phyloP scores from a whole-genome alignment of 306 rosid genomes.

The Malus asiatica region DNA sequence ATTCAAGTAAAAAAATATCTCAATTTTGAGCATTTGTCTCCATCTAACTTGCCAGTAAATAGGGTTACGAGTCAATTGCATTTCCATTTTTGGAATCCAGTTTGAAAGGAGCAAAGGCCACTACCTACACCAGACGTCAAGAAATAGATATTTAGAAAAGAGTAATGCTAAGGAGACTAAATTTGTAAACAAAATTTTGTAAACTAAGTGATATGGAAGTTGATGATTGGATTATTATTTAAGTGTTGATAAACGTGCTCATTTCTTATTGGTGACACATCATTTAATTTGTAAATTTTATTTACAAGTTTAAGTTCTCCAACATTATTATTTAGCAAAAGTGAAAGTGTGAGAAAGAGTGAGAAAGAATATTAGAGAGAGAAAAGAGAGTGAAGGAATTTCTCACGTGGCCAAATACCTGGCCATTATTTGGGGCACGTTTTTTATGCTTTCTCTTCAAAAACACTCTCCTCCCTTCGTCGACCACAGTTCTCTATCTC shows the following conservation, averaged over 20 bases:
- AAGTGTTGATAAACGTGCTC: too few relatives aligned
- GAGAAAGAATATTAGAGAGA: not conserved
- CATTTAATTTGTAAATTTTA: too few relatives aligned
- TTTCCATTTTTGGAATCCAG: not conserved
- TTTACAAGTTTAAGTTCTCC: too few relatives aligned
- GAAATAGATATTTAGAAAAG: not conserved
- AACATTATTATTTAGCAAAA: too few relatives aligned
- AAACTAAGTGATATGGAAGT: too few relatives aligned
- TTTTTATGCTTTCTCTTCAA: not conserved
- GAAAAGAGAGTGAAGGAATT: not conserved
- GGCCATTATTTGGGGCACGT: not conserved
- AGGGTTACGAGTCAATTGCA: not conserved
- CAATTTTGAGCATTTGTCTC: not conserved
- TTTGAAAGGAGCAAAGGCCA: not conserved
- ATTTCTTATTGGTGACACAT: too few relatives aligned
- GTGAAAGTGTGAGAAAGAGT: not conserved
- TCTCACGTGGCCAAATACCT: not conserved
- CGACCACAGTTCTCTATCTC: not conserved
- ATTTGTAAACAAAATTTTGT: too few relatives aligned
- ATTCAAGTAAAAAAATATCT: not conserved
- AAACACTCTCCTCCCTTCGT: not conserved
- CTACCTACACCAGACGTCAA: not conserved
- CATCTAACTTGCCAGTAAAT: not conserved
- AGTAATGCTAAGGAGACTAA: not conserved
- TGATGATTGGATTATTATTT: too few relatives aligned